Base-by-base conservation (phyloP, 768 basidiomycete species). In the Amanita rubescens region DNA sequence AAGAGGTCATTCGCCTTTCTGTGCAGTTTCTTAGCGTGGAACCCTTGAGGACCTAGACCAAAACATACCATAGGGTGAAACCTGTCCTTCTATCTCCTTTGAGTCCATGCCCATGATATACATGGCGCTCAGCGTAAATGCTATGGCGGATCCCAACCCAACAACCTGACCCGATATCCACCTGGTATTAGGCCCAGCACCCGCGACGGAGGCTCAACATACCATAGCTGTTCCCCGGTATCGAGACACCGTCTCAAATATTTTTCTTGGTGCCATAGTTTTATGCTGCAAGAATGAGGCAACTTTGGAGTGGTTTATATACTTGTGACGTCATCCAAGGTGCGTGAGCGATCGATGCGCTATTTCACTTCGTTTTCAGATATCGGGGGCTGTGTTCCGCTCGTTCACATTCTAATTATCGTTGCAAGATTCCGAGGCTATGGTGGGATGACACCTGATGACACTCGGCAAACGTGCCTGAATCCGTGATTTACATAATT, bases 1-100 rank as follows among this genome's bases (percentile, higher is more conserved):
- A 62, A 1, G 71, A 71, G 44, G 59, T 69, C 72, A 74, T 74
- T 5, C 63, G 65, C 54, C 61, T 62, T 57, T 48, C 48, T 49
- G 30, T 47, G 33, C 2, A 42, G 34, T 35, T 38, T 39, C 15
- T 30, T 22, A 19, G 11, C 35, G 22, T 11, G 19, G 25, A 24
- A 24, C 11, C 10, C 32, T 20, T 10, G 20, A 34, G 3, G 33
- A 20, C 8, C 14, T 27, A 10, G 14, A 14, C 15, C 25, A 11
- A 15, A 20, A 42, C 73, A 53, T 37, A 71, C 71, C 59, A 48
- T 70, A 72, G 0, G 63, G 60, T 11, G 71, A 71, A 4, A 60
- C 59, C 14, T 27, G 41, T 5, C 69, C 68, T 46, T 74, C 71
- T 27, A 67, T 68, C 12, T 51, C 27, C 56, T 70, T 71, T 2